phyloP scores from a whole-genome alignment of 805 yeast species.

The Zygosaccharomyces bisporus region DNA sequence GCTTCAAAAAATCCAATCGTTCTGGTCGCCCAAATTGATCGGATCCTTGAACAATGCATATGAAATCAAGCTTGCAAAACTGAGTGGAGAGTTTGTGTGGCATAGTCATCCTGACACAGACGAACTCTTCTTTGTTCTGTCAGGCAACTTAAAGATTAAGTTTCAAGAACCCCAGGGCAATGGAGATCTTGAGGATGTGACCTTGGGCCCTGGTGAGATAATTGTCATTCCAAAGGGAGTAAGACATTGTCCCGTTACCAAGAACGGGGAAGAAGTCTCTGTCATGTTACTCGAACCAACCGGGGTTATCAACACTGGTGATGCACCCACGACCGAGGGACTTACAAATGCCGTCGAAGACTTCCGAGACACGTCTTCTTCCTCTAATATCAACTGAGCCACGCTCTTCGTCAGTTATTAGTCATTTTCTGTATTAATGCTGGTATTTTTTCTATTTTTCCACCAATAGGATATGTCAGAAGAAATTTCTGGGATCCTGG shows the following conservation, averaged over 20 bases:
- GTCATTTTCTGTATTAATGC: no score
- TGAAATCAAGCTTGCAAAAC: neutral
- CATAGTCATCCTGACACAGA: constrained; percentile 1
- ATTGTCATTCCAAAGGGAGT: neutral
- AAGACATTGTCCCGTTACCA: neutral
- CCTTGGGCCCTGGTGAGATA: neutral
- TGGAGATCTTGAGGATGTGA: neutral
- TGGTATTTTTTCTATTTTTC: no score
- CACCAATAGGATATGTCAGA: no score
- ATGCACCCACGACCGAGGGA: neutral
- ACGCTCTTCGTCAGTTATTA: no score
- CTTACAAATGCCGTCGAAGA: neutral
- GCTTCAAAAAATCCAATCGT: neutral
- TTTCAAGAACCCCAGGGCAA: neutral
- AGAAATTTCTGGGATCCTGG: no score
- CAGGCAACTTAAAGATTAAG: neutral
- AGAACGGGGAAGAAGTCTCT: neutral
- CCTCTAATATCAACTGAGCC: no score
- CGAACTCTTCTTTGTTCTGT: neutral
- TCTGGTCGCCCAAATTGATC: neutral
- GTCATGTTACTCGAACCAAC: neutral
- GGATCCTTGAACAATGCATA: neutral
- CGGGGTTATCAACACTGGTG: neutral
- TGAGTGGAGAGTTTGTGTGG: neutral
- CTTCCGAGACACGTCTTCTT: no score